A percentile compares a stretch with the other conserved stretches of the same genome.
These are phyloP conservation scores for Somion occarium DNA, from an alignment of 1,284 basidiomycete species.

Conservation along the genomic window DNA sequence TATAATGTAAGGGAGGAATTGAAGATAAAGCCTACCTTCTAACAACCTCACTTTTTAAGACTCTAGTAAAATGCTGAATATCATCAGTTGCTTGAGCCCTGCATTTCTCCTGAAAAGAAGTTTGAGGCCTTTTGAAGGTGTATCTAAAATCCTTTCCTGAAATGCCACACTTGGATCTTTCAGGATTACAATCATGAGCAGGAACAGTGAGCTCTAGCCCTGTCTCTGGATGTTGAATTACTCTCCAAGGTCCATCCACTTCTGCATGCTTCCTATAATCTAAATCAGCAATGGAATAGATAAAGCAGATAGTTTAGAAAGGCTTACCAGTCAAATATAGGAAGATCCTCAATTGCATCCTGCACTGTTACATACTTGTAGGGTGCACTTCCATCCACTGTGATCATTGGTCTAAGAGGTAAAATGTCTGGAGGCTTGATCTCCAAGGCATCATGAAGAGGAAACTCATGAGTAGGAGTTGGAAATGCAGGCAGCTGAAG, in stretches of 20 bases:
- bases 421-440: constrained; percentile 43
- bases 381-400: constrained; percentile 41
- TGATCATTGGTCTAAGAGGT: constrained; percentile 40
- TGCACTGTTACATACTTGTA: constrained; percentile 52
- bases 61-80: constrained; percentile 47
- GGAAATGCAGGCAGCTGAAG: constrained; percentile 58
- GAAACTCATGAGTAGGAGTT: constrained; percentile 64
- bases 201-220: constrained; percentile 11
- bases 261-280: constrained; percentile 41
- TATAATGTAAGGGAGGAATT: not conserved
- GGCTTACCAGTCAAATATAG: constrained; percentile 62
- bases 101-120: constrained; percentile 44
- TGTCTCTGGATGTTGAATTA: constrained; percentile 5
- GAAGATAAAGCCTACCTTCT: constrained; percentile 28
- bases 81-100: constrained; percentile 38
- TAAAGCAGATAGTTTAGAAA: too few relatives aligned
- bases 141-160: constrained; percentile 31
- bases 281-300: too few relatives aligned
- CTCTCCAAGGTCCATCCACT: constrained; percentile 8
- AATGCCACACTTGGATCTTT: not conserved
- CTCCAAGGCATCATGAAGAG: constrained; percentile 35
- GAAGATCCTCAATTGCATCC: constrained; percentile 68
- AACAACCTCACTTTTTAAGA: constrained; percentile 33
- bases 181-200: constrained; percentile 31
- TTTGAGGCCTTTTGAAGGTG: constrained; percentile 36